Percentiles rank a stretch among this genome's conserved stretches.
Evolutionary conservation across 2,329 filamentous ascomycete genomes (phyloP).

Genomic region (Apiospora phragmitis): DNA sequence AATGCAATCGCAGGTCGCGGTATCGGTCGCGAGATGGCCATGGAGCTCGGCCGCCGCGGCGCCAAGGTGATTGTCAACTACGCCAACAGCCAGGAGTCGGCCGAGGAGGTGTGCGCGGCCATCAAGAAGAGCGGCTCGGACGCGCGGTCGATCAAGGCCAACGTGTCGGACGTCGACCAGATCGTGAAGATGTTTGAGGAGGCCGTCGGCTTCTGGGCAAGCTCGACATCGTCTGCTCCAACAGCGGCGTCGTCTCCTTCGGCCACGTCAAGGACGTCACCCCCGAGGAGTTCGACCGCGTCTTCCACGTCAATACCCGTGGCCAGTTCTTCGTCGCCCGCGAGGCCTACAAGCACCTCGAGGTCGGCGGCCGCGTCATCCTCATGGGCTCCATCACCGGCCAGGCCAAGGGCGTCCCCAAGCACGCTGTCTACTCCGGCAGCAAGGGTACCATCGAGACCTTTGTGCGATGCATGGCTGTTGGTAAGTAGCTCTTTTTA

Average conservation of each 20-base stretch:
- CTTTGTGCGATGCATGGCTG: conserved; percentile 74
- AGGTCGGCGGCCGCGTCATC: conserved; percentile 68
- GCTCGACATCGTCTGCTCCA: conserved; percentile 70
- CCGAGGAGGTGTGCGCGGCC: conserved; percentile 63
- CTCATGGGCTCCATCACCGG: conserved; percentile 73
- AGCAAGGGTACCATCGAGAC: conserved; percentile 77
- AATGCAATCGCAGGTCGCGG: conserved; percentile 50
- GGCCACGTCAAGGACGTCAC: conserved; percentile 68
- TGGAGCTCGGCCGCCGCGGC: conserved; percentile 64
- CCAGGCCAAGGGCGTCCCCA: conserved; percentile 66
- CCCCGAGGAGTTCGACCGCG: conserved; percentile 70
- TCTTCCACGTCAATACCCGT: conserved; percentile 67
- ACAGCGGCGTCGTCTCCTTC: conserved; percentile 69
- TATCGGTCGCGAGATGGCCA: conserved; percentile 66
- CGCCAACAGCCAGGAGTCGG: conserved; percentile 63
- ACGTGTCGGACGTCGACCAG: conserved; percentile 64
- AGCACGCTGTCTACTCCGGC: conserved; percentile 73
- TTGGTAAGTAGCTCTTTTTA: conserved; percentile 58
- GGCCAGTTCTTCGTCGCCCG: conserved; percentile 74
- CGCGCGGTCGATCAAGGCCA: conserved; percentile 65
- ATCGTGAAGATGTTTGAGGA: conserved; percentile 64
- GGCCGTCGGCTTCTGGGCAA: conserved; percentile 62
- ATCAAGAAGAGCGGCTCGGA: conserved; percentile 66
- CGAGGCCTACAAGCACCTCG: conserved; percentile 68
- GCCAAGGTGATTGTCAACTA: conserved; percentile 69